Percentiles rank a stretch among this genome's conserved stretches.
phyloP scores from a whole-genome alignment of 495 filamentous ascomycete species.

The Penicillium waksmanii region DNA sequence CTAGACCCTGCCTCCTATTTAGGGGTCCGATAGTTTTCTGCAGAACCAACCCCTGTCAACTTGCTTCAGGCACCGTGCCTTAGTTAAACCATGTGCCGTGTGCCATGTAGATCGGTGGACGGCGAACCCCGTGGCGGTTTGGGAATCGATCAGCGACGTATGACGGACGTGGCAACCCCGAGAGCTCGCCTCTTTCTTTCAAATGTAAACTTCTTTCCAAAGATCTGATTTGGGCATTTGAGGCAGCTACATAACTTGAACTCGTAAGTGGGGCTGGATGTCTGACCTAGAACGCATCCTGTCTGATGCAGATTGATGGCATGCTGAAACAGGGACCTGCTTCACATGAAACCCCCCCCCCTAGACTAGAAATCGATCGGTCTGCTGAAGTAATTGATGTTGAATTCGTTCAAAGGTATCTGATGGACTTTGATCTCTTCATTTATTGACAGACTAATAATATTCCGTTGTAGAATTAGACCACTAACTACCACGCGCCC shows the following conservation, averaged over 20 bases:
- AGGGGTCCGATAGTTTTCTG: background rate
- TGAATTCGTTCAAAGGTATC: background rate
- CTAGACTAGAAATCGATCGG: background rate
- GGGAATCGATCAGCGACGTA: constrained; percentile 26
- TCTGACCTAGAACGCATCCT: background rate
- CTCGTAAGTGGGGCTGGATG: background rate
- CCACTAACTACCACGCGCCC: constrained; percentile 32
- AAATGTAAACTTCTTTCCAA: background rate
- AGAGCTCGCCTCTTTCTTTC: background rate
- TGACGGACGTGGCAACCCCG: background rate
- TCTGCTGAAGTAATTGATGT: background rate
- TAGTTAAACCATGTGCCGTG: background rate
- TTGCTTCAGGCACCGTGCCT: constrained; percentile 18
- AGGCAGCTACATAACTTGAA: background rate
- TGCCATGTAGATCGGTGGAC: background rate
- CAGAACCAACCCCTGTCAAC: background rate
- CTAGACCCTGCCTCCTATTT: background rate
- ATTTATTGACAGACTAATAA: background rate
- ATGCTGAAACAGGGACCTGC: constrained; percentile 13
- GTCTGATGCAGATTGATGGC: constrained; percentile 5
- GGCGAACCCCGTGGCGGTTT: constrained; percentile 24
- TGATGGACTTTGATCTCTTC: background rate
- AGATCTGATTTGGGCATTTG: background rate
- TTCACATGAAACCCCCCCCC: background rate
- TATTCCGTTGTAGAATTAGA: background rate